These are phyloP conservation scores for Tolypocladium pustulatum DNA, from an alignment of 2,329 filamentous ascomycete genomes.

Conservation along the genomic window DNA sequence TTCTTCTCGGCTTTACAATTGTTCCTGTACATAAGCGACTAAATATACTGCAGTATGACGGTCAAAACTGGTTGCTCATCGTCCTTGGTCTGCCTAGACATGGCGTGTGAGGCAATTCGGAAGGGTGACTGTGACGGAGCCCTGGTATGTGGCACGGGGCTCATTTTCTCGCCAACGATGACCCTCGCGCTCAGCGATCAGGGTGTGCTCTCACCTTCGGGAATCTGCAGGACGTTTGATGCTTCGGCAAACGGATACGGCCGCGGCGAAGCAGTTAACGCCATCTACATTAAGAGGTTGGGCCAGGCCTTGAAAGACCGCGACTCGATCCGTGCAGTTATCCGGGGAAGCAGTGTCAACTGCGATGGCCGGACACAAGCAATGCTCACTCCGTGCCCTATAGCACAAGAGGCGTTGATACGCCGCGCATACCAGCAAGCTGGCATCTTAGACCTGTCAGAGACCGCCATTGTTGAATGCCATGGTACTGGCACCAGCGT, in stretches of 20 bases:
- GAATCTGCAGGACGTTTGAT: constrained; percentile 18
- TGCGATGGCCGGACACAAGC: constrained; percentile 28
- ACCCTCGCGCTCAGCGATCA: constrained; percentile 2
- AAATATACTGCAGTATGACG: constrained; percentile 9
- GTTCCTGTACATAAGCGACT: neutral
- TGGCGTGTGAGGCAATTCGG: constrained; percentile 13
- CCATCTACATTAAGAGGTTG: constrained; percentile 27
- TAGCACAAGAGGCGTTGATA: constrained; percentile 19
- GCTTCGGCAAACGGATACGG: constrained; percentile 27
- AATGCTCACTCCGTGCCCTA: constrained; percentile 25
- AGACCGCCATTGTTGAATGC: constrained; percentile 10
- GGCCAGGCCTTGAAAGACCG: constrained; percentile 27
- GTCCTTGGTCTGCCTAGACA: constrained; percentile 15
- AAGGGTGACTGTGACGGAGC: constrained; percentile 12
- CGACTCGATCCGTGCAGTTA: constrained; percentile 14
- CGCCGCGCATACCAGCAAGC: constrained; percentile 15
- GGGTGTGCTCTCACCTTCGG: constrained; percentile 10
- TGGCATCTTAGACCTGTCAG: constrained; percentile 3
- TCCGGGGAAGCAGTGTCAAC: constrained; percentile 20
- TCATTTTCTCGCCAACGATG: constrained; percentile 10
- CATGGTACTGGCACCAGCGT: constrained; percentile 24
- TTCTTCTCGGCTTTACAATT: neutral
- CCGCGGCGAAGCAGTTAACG: constrained; percentile 28
- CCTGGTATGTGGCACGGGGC: constrained; percentile 13
- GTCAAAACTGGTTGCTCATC: constrained; percentile 22